Evolutionary conservation across 108 stramenopile species (phyloP), one percentile per base, ranked within the genome.

Genomic region (Cyclotella cryptica): DNA sequence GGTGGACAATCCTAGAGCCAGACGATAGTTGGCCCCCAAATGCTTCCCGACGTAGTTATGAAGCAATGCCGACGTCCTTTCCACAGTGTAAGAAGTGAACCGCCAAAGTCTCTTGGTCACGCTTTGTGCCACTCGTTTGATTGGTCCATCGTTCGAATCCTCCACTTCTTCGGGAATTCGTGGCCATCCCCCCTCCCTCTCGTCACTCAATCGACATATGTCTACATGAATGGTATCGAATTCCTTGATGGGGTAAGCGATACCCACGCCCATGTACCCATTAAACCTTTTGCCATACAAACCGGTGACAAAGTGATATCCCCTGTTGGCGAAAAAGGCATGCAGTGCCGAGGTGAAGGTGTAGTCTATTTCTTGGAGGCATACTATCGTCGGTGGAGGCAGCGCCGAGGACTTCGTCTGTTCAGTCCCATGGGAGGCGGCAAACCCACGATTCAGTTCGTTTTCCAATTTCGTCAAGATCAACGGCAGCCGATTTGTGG

Each of bases 231-330:
- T 27, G 0, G 89, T 85, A 52, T 89, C 88, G 66, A 89, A 89
- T 17, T 75, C 67, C 13, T 73, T 73, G 0, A 71, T 77, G 17
- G 92, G 92, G 74, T 93, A 93, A 7, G 96, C 96, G 14, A 96
- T 65, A 6, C 85, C 87, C 35, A 92, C 79, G 17, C 92, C 92
- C 93, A 92, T 92, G 84, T 90, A 92, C 24, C 94, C 94, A 87
- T 97, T 99, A 85, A 98, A 97, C 59, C 57, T 76, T 65, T 79
- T 88, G 2, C 98, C 98, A 75, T 99, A 99, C 35, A 90, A 57
- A 22, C 92, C 95, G 7, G 95, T 96, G 3, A 98, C 89, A 43
- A 98, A 73, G 49, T 93, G 78, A 84, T 98, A 99, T 13, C 91
- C 89, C n/a, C 71, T 35, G 28, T 88, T 78, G 26, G 94, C 89